Evolutionary conservation across 352 stramenopile species (phyloP).

Genomic region (Globisporangium nodosum): DNA sequence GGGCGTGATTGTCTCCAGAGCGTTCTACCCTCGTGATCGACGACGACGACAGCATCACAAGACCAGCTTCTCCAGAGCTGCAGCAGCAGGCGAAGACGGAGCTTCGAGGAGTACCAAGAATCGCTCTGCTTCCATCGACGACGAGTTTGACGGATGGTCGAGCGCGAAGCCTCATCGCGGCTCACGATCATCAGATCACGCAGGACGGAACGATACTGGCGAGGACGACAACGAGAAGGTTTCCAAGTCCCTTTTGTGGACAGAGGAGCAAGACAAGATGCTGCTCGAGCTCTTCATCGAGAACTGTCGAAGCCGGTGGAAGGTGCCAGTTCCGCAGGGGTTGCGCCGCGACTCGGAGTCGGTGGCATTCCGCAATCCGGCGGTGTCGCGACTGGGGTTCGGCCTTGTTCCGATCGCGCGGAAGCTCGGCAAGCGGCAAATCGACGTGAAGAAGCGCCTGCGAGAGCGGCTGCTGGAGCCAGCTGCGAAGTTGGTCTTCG

Average conservation of each 20-base stretch:
- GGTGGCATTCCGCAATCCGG: slow-evolving; percentile 59
- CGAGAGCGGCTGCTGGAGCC: slow-evolving; percentile 68
- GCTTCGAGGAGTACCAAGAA: slow-evolving; percentile 17
- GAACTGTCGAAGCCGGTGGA: slow-evolving; percentile 58
- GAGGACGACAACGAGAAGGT: not conserved
- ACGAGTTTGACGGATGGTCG: slow-evolving; percentile 11
- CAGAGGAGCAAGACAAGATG: slow-evolving; percentile 39
- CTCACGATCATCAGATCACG: not conserved
- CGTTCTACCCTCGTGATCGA: slow-evolving; percentile 17
- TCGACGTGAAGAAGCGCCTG: slow-evolving; percentile 76
- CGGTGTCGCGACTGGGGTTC: slow-evolving; percentile 52
- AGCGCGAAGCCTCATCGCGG: slow-evolving; percentile 9
- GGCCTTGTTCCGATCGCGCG: slow-evolving; percentile 55
- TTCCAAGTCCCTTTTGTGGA: slow-evolving; percentile 25
- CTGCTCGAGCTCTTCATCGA: slow-evolving; percentile 69
- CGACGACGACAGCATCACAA: slow-evolving; percentile 1
- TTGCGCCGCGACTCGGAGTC: slow-evolving; percentile 51
- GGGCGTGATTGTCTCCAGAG: slow-evolving; percentile 67
- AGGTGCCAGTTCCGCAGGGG: slow-evolving; percentile 47
- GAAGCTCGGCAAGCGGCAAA: slow-evolving; percentile 58
- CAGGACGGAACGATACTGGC: not conserved
- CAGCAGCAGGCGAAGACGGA: not conserved
- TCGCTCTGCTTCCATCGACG: slow-evolving; percentile 1
- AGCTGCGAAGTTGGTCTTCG: slow-evolving; percentile 42
- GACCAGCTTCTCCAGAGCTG: not conserved